These are phyloP conservation scores for Cryptosporidium muris DNA, from an alignment of 169 alveolate species.

Conservation along the genomic window DNA sequence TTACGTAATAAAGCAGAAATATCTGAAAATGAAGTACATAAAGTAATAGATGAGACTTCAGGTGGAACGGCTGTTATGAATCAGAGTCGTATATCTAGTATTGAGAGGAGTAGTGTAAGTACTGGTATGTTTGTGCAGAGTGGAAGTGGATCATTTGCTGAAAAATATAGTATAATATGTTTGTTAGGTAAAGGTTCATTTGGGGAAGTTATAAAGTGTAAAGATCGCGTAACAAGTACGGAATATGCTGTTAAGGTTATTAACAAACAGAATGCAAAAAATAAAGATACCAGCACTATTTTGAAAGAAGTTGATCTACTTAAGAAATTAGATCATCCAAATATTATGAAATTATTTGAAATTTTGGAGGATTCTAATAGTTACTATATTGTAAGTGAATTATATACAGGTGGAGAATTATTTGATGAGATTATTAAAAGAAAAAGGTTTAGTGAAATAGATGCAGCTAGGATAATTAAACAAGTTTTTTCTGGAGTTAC, in stretches of 20 bases:
- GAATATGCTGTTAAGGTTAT: slow-evolving; percentile 92
- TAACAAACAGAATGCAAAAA: slow-evolving; percentile 85
- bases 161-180: slow-evolving; percentile 85
- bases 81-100: not conserved
- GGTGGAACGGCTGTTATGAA: slow-evolving; percentile 2
- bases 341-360: slow-evolving; percentile 89
- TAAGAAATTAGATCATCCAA: slow-evolving; percentile 87
- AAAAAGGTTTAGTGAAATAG: slow-evolving; percentile 88
- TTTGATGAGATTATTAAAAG: slow-evolving; percentile 92
- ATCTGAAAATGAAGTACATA: slow-evolving; percentile 8
- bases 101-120: slow-evolving; percentile 80
- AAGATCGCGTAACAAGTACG: slow-evolving; percentile 84
- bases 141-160: slow-evolving; percentile 83
- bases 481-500: slow-evolving; percentile 92
- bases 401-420: slow-evolving; percentile 94
- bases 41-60: not conserved
- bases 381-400: slow-evolving; percentile 89
- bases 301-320: slow-evolving; percentile 86
- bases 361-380: slow-evolving; percentile 87
- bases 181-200: slow-evolving; percentile 92
- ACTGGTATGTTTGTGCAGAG: slow-evolving; percentile 90
- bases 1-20: not conserved
- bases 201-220: slow-evolving; percentile 90
- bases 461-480: slow-evolving; percentile 90
- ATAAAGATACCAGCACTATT: slow-evolving; percentile 84